Evolutionary conservation across 192 early-diverging fungal species (phyloP), one percentile per base, ranked within the genome.

Genomic region (Lunasporangiospora selenospora): DNA sequence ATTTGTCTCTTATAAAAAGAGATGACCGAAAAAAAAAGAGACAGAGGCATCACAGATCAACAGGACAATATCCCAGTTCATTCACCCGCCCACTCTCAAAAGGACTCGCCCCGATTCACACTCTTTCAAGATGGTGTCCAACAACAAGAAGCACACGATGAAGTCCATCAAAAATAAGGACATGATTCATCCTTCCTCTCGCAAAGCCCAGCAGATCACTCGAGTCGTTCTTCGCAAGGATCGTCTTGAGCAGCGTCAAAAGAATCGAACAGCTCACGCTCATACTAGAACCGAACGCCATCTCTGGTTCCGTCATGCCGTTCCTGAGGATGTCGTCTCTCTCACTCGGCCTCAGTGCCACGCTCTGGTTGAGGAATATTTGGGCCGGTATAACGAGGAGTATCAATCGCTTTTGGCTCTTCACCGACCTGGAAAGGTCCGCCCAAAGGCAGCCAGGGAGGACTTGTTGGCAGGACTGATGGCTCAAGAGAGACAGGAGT

Each of bases 111-210:
- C n/a, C n/a, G n/a, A n/a, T n/a, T n/a, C n/a, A n/a, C n/a, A n/a
- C n/a, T n/a, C n/a, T n/a, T n/a, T n/a, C n/a, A n/a, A n/a, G 27
- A 73, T 73, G 69, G 69, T 73, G 70, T 78, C 80, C n/a, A 82
- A 82, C 46, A 83, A 82, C 54, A 81, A 82, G 57, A 53, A 65
- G 63, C 77, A 82, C 48, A 85, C 83, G 51, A 57, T 85, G 42
- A 85, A 85, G 45, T 51, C 83, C 31, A 82, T 83, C 75, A 85
- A 85, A 62, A 85, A 85, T 51, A 69, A 77, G 59, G 76, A 81
- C 39, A 70, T 71, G 50, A 77, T 80, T 29, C 82, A 86, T 40
- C 84, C 84, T 27, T 83, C 80, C 19, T 83, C 82, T 15, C 70
- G 84, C 31, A 86, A 86, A 56, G 84, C 84, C 29, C 67, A 71